Evolutionary conservation across 2,329 filamentous ascomycete genomes (phyloP), one percentile per base, ranked within the genome.

Genomic region (Chaetomiaceae sp.): DNA sequence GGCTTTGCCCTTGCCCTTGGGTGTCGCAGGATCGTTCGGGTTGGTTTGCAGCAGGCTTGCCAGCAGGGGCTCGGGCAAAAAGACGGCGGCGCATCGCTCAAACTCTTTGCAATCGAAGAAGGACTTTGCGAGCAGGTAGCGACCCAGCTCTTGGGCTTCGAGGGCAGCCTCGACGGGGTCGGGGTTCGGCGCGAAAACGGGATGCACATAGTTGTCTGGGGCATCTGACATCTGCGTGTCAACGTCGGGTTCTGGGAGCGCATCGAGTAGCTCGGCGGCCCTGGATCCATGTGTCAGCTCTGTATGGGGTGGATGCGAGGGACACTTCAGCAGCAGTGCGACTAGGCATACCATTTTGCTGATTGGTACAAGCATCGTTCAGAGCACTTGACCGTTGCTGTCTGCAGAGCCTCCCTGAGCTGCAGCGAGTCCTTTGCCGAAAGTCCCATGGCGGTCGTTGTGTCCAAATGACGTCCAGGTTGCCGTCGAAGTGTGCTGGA

Each of bases 91-190:
- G 69, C 92, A 96, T 59, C 94, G 88, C 66, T 97, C 92, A 65
- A 87, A 97, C 68, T 99, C 94, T 62, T 89, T 87, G 63, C 91
- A 96, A 70, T 97, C 92, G 68, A 97, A 97, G 62, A 95, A 87
- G 0, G 92, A 88, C 69, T 96, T 96, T 49, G 94, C 92, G 19
- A 97, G 78, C 2, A 97, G 80, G 67, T 92, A 97, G 64, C 84
- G 88, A 71, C 87, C 84, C 31, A 89, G 76, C 70, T 97, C 92
- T 63, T 79, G 83, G 1, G 85, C 80, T 68, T 97, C 91, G 3
- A 95, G 78, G 1, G 78, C 75, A 11, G 85, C 84, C 74, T 96
- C 91, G 53, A 80, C 78, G 1, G 84, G 80, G 63, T 95, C 88
- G 53, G 74, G 70, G 53, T 85, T 86, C 19, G 75, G 75, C 5